These are phyloP conservation scores for Scenedesmus sp. DNA, from an alignment of 163 green algal genomes.

Conservation along the genomic window DNA sequence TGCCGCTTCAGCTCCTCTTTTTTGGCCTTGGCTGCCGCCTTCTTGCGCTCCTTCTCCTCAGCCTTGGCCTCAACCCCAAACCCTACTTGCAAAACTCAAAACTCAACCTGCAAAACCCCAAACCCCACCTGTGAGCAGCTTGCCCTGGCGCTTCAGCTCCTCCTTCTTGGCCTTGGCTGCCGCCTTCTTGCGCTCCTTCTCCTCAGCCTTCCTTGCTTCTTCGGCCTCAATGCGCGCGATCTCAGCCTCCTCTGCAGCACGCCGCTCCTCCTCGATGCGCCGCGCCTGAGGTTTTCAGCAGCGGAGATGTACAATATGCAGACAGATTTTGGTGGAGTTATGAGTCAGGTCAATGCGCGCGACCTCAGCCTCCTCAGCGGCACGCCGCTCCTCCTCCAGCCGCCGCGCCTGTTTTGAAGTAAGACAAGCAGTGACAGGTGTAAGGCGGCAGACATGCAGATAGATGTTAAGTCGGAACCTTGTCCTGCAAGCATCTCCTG, in stretches of 20 bases:
- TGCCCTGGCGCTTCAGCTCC: constrained; percentile 92
- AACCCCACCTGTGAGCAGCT: constrained; percentile 84
- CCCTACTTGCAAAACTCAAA: background rate
- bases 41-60: too few relatives aligned
- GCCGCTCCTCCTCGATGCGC: too few relatives aligned
- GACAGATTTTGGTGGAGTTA: background rate
- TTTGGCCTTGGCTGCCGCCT: too few relatives aligned
- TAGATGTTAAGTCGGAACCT: too few relatives aligned
- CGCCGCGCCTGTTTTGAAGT: too few relatives aligned
- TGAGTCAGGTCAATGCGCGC: constrained; percentile 74
- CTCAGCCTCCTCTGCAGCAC: constrained; percentile 78
- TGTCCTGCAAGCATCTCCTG: too few relatives aligned
- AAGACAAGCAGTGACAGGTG: too few relatives aligned
- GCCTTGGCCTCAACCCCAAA: too few relatives aligned
- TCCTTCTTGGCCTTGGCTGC: constrained; percentile 74
- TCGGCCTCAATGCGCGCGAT: constrained; percentile 73
- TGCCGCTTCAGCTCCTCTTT: background rate
- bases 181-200: constrained; percentile 70
- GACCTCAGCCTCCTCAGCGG: constrained; percentile 81
- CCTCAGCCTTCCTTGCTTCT: constrained; percentile 59
- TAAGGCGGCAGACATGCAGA: too few relatives aligned
- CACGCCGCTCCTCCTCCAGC: constrained; percentile 62
- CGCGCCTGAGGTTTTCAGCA: too few relatives aligned
- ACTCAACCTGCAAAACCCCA: background rate
- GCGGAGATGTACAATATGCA: background rate